Evolutionary conservation across 805 yeast genomes (phyloP).

Genomic region (Pichia eremophila): DNA sequence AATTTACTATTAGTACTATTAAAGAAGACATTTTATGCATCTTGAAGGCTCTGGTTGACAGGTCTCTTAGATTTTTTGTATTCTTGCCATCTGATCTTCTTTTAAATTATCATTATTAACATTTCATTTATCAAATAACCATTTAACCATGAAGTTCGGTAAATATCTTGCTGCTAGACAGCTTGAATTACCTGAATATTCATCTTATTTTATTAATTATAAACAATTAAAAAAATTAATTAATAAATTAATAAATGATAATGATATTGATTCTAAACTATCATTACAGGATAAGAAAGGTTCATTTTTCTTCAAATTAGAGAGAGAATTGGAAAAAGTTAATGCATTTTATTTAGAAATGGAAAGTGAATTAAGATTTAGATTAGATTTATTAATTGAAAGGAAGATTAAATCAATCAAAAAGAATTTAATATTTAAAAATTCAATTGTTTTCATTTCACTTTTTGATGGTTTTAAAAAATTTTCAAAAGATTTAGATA

Average conservation of each 20-base stretch:
- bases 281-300: constrained; percentile 83
- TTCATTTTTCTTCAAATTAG: constrained; percentile 78
- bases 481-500: constrained; percentile 77
- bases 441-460: constrained; percentile 71
- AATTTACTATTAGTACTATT: too few relatives aligned
- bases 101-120: too few relatives aligned
- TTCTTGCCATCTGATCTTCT: too few relatives aligned
- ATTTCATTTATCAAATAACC: neutral
- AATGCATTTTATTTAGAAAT: constrained; percentile 86
- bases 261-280: constrained; percentile 10
- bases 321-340: constrained; percentile 91
- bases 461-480: constrained; percentile 83
- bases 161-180: constrained; percentile 91
- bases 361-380: constrained; percentile 76
- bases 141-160: constrained; percentile 66
- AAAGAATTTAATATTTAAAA: constrained; percentile 43
- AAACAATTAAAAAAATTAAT: constrained; percentile 88
- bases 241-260: constrained; percentile 47
- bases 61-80: too few relatives aligned
- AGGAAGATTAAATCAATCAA: constrained; percentile 39
- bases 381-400: constrained; percentile 65
- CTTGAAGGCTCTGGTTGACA: too few relatives aligned
- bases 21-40: too few relatives aligned
- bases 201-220: constrained; percentile 89
- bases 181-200: constrained; percentile 89